Conservation (phyloP, 192 early-diverging fungal genomes). For the Backusella mclennaniae region DNA sequence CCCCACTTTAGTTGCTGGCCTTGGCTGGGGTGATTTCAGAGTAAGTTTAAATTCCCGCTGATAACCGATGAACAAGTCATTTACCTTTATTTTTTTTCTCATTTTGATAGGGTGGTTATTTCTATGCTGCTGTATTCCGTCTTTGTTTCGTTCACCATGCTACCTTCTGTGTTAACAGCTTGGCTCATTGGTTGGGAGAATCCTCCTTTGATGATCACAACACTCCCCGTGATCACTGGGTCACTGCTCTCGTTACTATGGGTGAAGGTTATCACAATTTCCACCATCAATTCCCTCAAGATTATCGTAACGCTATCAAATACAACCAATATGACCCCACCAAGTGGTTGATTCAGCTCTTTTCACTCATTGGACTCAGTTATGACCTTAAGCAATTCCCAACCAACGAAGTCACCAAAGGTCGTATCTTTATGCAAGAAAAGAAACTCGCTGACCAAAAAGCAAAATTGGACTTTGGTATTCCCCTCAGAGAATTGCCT, state of each 20-base stretch:
- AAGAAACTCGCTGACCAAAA: constrained; percentile 67
- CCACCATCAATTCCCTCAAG: constrained; percentile 86
- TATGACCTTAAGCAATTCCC: constrained; percentile 77
- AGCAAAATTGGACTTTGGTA: constrained; percentile 71
- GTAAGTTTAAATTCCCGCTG: constrained; percentile 19
- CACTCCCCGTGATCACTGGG: constrained; percentile 80
- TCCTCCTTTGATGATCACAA: constrained; percentile 77
- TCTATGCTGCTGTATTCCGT: constrained; percentile 70
- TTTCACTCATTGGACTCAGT: constrained; percentile 60
- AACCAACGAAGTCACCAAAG: constrained; percentile 78
- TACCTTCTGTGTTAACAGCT: constrained; percentile 85
- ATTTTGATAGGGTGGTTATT: constrained; percentile 65
- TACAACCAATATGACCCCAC: constrained; percentile 82
- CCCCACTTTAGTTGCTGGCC: constrained; percentile 83
- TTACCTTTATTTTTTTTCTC: constrained; percentile 10
- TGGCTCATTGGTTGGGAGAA: constrained; percentile 78
- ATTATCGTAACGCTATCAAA: constrained; percentile 81
- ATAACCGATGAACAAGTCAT: neutral
- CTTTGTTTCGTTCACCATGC: constrained; percentile 83
- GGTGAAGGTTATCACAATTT: constrained; percentile 89
- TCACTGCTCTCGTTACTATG: constrained; percentile 75
- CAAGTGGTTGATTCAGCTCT: constrained; percentile 75
- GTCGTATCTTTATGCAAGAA: constrained; percentile 75
- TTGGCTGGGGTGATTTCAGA: constrained; percentile 78
- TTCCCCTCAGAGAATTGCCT: constrained; percentile 66